Conservation (phyloP, 495 filamentous ascomycete genomes). For the Penicillium subrubescens region DNA sequence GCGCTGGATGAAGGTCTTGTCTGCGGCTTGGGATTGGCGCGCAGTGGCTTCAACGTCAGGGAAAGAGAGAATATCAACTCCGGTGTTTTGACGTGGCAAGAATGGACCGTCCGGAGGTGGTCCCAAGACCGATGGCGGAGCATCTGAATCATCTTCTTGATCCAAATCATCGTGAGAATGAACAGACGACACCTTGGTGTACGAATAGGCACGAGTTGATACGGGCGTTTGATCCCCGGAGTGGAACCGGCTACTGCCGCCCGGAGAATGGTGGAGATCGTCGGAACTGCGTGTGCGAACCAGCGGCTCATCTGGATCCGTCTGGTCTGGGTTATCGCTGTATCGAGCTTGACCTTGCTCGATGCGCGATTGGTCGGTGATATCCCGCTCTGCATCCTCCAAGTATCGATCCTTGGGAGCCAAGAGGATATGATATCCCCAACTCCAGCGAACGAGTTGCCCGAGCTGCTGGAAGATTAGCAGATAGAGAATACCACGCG, state of each 20-base stretch:
- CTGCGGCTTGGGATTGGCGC: constrained; percentile 17
- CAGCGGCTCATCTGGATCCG: constrained; percentile 46
- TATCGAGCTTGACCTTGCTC: constrained; percentile 70
- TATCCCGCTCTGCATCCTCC: constrained; percentile 64
- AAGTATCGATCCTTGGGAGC: constrained; percentile 66
- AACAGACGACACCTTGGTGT: constrained; percentile 38
- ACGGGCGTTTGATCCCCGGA: constrained; percentile 49
- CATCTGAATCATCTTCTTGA: constrained; percentile 30
- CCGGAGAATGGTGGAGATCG: constrained; percentile 25
- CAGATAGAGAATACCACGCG: constrained; percentile 91
- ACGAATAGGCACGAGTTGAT: constrained; percentile 35
- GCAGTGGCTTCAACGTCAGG: constrained; percentile 43
- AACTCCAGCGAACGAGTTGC: constrained; percentile 94
- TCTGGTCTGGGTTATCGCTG: constrained; percentile 58
- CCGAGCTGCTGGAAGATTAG: constrained; percentile 98
- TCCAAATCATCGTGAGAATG: constrained; percentile 17
- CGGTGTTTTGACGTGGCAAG: constrained; percentile 42
- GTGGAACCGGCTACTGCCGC: constrained; percentile 32
- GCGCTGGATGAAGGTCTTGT: constrained; percentile 27
- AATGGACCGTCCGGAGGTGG: constrained; percentile 43
- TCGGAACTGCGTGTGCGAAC: constrained; percentile 37
- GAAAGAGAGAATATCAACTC: constrained; percentile 44
- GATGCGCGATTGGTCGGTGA: constrained; percentile 45
- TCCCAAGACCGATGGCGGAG: constrained; percentile 31
- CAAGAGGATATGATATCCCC: constrained; percentile 92